Base-by-base conservation (phyloP, 1,139 yeast genomes). In the Geotrichum klebahnii region DNA sequence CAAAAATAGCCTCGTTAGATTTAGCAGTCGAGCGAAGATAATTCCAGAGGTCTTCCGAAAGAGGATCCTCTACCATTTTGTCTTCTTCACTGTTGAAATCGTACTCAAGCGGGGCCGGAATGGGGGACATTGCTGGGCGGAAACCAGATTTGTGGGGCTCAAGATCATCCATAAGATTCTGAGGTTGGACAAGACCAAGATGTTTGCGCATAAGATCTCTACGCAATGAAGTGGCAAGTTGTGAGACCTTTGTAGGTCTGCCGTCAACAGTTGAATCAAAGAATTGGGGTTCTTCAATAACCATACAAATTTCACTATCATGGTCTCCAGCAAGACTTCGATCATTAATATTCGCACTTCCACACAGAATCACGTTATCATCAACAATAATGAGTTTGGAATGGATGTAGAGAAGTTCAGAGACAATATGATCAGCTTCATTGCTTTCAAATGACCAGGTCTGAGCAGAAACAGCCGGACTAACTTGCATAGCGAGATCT, bases 341-440 rank as follows among this genome's bases (percentile, higher is more conserved):
- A 12, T 56, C 59, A 29, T 56, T 56, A 38, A 56, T 55, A 28
- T 56, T 56, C n/a, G 59, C 59, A 26, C 57, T 52, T 8, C 59
- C 59, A 31, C 55, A 51, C 8, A 56, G 24, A 14, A 52, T 53
- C n/a, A 46, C 39, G 10, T 40, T 34, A 36, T 56, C 59, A 36
- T 56, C 59, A 12, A 52, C 55, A 55, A 56, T 56, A 31, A 56
- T 31, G 12, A 52, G 34, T 44, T 58, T 58, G 44, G 53, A 50
- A 44, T 54, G 61, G 44, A 53, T 56, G 47, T 57, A 52, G 32
- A 50, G 55, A 37, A 47, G 52, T 47, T 50, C 61, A 34, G 56
- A 48, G 23, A 53, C 61, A 58, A 51, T 52, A 22, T 51, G 50
- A 14, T 49, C 53, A 3, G 51, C 55, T 35, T 55, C 58, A 29